Evolutionary conservation across 768 basidiomycete genomes (phyloP).

Genomic region (Rhizopogon roseolus): DNA sequence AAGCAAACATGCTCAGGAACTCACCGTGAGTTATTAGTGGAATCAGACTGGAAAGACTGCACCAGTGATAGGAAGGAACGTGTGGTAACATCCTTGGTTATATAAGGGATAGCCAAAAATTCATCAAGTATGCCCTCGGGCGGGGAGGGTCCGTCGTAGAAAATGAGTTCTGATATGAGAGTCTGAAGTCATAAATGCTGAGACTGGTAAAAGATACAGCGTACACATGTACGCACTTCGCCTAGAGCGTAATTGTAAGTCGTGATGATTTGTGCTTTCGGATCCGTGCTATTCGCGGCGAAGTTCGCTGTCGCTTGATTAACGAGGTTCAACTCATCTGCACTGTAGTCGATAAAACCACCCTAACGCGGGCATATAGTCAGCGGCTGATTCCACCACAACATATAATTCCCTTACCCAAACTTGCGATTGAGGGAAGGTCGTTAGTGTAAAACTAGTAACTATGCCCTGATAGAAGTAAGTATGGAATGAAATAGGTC

Average conservation of each 20-base stretch:
- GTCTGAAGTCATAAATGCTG: slow-evolving; percentile 5
- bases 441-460: slow-evolving; percentile 47
- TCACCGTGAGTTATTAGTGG: slow-evolving; percentile 19
- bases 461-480: slow-evolving; percentile 40
- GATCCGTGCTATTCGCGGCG: slow-evolving; percentile 1
- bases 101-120: slow-evolving; percentile 17
- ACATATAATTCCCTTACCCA: slow-evolving; percentile 38
- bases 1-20: slow-evolving; percentile 1
- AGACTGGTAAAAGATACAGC: slow-evolving; percentile 38
- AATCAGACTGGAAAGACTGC: slow-evolving; percentile 12
- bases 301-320: slow-evolving; percentile 4
- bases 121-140: slow-evolving; percentile 17
- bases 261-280: slow-evolving; percentile 30
- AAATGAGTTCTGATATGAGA: slow-evolving; percentile 31
- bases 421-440: slow-evolving; percentile 49
- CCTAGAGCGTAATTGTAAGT: slow-evolving; percentile 35
- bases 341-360: slow-evolving; percentile 6
- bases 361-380: not conserved
- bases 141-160: slow-evolving; percentile 45
- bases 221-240: slow-evolving; percentile 14
- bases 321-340: not conserved
- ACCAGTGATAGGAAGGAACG: slow-evolving; percentile 22
- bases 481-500: slow-evolving; percentile 29
- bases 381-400: not conserved
- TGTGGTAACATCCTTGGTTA: slow-evolving; percentile 10